Percentiles rank a stretch among this genome's conserved stretches.
These are phyloP conservation scores for Solanum gracilifrons DNA, from an alignment of 257 asterid species.

Conservation along the genomic window DNA sequence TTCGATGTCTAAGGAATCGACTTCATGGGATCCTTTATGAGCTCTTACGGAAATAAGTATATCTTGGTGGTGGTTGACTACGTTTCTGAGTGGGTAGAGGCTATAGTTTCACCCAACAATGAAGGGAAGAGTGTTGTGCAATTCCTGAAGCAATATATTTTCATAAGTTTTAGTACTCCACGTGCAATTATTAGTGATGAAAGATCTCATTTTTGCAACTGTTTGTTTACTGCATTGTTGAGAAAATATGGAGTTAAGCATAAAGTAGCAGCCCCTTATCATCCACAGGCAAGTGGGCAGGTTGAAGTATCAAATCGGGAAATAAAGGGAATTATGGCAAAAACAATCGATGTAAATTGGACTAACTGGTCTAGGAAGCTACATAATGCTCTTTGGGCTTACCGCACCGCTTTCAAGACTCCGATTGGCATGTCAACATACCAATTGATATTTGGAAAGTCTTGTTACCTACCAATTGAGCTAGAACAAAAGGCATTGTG, in stretches of 20 bases:
- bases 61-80: neutral
- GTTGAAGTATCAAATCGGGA: neutral
- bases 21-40: neutral
- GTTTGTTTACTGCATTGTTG: neutral
- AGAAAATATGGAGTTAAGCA: neutral
- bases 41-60: no score
- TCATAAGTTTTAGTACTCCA: neutral
- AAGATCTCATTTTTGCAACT: neutral
- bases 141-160: no score
- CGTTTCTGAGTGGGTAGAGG: neutral
- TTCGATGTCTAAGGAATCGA: neutral
- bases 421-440: neutral
- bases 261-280: neutral
- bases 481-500: neutral
- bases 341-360: neutral
- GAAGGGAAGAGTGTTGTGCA: neutral
- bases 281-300: neutral
- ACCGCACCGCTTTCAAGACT: neutral
- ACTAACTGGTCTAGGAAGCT: neutral
- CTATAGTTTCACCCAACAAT: neutral
- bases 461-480: neutral
- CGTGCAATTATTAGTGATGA: neutral
- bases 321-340: neutral
- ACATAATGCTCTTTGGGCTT: neutral
- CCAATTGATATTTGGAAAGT: neutral